phyloP scores from a whole-genome alignment of 2,329 filamentous ascomycete genomes.

The Didymella keratinophila region DNA sequence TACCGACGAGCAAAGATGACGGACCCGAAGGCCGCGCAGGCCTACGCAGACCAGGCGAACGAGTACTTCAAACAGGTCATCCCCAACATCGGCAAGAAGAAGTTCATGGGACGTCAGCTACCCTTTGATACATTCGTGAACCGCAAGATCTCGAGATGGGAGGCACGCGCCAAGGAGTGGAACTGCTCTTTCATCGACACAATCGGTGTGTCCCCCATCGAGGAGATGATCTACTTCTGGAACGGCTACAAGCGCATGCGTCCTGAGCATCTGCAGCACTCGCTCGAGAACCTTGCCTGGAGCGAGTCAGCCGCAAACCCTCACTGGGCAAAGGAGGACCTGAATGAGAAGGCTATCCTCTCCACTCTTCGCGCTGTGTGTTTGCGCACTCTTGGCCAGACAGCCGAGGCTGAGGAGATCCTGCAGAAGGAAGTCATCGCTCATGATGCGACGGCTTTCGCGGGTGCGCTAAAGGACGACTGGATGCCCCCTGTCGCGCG shows the following conservation, averaged over 20 bases:
- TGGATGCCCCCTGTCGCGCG: constrained; percentile 77
- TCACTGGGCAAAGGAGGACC: constrained; percentile 60
- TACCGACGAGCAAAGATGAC: constrained; percentile 69
- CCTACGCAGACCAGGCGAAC: constrained; percentile 62
- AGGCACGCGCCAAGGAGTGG: constrained; percentile 73
- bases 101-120: constrained; percentile 86
- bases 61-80: constrained; percentile 76
- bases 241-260: constrained; percentile 86
- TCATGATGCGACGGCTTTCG: constrained; percentile 63
- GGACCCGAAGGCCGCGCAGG: constrained; percentile 54
- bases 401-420: constrained; percentile 70
- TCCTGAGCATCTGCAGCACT: constrained; percentile 67
- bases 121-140: constrained; percentile 88
- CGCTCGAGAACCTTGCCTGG: constrained; percentile 71
- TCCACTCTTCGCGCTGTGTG: constrained; percentile 72
- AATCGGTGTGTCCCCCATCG: constrained; percentile 78
- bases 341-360: constrained; percentile 70
- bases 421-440: constrained; percentile 69
- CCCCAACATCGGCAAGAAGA: constrained; percentile 80
- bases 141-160: constrained; percentile 89
- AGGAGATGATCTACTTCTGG: constrained; percentile 96
- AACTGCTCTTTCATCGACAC: constrained; percentile 75
- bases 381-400: constrained; percentile 68
- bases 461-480: constrained; percentile 70
- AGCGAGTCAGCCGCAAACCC: constrained; percentile 63